Evolutionary conservation across 805 yeast species (phyloP).

Genomic region (Yarrowia bubula): DNA sequence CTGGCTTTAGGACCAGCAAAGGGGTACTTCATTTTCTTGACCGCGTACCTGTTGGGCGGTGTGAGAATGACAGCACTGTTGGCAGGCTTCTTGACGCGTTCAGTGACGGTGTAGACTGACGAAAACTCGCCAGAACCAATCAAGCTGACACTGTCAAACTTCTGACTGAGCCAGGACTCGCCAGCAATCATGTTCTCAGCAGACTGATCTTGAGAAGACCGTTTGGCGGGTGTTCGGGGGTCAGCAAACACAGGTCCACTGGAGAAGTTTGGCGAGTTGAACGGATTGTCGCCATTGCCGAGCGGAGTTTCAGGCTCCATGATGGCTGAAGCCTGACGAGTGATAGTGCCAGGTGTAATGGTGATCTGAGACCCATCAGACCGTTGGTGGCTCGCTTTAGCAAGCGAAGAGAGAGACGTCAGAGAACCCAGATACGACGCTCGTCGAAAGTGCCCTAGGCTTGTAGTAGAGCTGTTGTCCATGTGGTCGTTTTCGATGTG

Average conservation of each 20-base stretch:
- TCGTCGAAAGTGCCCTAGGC: neutral
- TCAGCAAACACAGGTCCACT: conserved; percentile 1
- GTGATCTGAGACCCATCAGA: conserved; percentile 21
- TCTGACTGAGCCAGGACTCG: conserved; percentile 42
- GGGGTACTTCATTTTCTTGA: conserved; percentile 77
- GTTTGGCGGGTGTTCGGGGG: conserved; percentile 25
- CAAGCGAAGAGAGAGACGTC: conserved; percentile 4
- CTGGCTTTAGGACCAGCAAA: conserved; percentile 59
- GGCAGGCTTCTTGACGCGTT: conserved; percentile 45
- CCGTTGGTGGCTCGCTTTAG: conserved; percentile 16
- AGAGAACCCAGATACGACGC: conserved; percentile 7
- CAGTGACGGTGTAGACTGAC: conserved; percentile 76
- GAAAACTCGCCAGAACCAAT: conserved; percentile 90
- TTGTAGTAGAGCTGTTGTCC: neutral
- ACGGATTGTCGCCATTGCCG: conserved; percentile 6
- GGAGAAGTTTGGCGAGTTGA: conserved; percentile 20
- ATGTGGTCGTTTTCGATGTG: neutral
- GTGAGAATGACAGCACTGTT: conserved; percentile 20
- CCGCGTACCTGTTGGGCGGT: conserved; percentile 59
- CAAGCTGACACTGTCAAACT: conserved; percentile 64
- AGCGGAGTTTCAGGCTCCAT: conserved; percentile 13
- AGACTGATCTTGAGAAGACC: conserved; percentile 8
- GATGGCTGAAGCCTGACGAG: conserved; percentile 1
- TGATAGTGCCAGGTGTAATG: conserved; percentile 7
- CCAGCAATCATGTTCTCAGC: conserved; percentile 26